Conservation (phyloP, 805 yeast genomes). For the Ogataea henricii region DNA sequence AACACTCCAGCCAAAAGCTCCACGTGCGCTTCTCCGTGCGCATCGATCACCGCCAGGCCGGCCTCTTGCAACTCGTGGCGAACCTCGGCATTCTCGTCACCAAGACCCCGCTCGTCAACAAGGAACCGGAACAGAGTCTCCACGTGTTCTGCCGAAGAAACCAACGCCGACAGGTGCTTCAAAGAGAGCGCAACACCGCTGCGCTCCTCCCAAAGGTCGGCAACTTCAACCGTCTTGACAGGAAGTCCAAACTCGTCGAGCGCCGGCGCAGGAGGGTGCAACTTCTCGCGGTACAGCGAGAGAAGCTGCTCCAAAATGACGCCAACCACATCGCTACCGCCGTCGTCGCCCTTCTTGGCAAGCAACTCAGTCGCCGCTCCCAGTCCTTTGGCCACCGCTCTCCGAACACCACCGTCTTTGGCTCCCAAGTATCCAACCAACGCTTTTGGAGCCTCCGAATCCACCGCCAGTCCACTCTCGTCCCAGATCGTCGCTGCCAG, state of each 20-base stretch:
- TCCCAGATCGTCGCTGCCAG: slow-evolving; percentile 84
- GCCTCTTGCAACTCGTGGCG: slow-evolving; percentile 86
- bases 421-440: slow-evolving; percentile 55
- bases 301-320: slow-evolving; percentile 48
- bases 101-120: slow-evolving; percentile 59
- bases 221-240: slow-evolving; percentile 60
- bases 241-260: slow-evolving; percentile 81
- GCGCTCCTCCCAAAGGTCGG: slow-evolving; percentile 83
- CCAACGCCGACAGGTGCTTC: slow-evolving; percentile 52
- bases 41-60: slow-evolving; percentile 71
- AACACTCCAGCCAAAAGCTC: slow-evolving; percentile 80
- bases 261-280: slow-evolving; percentile 74
- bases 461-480: slow-evolving; percentile 60
- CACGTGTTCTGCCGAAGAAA: slow-evolving; percentile 45
- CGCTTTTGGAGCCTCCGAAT: slow-evolving; percentile 43
- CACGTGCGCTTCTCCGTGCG: slow-evolving; percentile 65
- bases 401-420: slow-evolving; percentile 65
- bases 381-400: slow-evolving; percentile 71
- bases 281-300: slow-evolving; percentile 56
- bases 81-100: slow-evolving; percentile 72
- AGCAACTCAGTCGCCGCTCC: slow-evolving; percentile 50
- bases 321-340: slow-evolving; percentile 28
- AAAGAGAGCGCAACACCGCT: slow-evolving; percentile 74
- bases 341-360: slow-evolving; percentile 19
- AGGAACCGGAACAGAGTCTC: slow-evolving; percentile 62